Evolutionary conservation across 176 grass and related monocot species (phyloP).

Genomic region (Rhipidocladum racemiflorum): DNA sequence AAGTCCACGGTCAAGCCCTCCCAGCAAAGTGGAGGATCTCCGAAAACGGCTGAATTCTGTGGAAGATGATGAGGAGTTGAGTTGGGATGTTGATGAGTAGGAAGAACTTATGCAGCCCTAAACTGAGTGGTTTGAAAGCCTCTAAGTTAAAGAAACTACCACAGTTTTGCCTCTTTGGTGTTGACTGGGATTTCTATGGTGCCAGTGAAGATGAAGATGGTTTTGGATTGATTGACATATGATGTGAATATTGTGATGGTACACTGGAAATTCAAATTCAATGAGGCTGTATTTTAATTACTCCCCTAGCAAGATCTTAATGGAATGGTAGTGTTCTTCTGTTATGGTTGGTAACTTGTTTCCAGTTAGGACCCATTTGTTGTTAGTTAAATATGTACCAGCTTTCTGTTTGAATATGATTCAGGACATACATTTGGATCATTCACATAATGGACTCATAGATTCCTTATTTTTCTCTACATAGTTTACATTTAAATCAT

Average conservation of each 20-base stretch:
- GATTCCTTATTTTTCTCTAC: background rate
- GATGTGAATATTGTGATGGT: conserved; percentile 38
- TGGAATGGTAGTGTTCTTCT: conserved; percentile 26
- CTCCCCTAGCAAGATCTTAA: background rate
- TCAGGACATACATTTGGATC: background rate
- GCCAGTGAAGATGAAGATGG: background rate
- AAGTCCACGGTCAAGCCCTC: conserved; percentile 39
- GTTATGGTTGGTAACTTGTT: conserved; percentile 16
- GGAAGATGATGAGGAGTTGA: conserved; percentile 69
- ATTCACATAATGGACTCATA: background rate
- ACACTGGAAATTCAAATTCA: conserved; percentile 28
- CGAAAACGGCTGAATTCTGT: conserved; percentile 54
- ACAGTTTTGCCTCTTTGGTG: background rate
- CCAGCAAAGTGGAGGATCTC: conserved; percentile 54
- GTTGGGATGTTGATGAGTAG: conserved; percentile 82
- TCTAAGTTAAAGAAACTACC: conserved; percentile 8
- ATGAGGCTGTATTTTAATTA: conserved; percentile 16
- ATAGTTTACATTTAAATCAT: conserved; percentile 2
- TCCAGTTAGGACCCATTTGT: background rate
- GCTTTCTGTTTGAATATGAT: background rate
- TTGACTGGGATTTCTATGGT: conserved; percentile 12
- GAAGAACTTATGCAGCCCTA: conserved; percentile 5
- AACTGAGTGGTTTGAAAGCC: background rate
- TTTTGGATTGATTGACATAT: conserved; percentile 4
- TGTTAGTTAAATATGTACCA: conserved; percentile 15